Base-by-base conservation (phyloP, 176 grass and related monocot species). In the Microstegium vimineum region DNA sequence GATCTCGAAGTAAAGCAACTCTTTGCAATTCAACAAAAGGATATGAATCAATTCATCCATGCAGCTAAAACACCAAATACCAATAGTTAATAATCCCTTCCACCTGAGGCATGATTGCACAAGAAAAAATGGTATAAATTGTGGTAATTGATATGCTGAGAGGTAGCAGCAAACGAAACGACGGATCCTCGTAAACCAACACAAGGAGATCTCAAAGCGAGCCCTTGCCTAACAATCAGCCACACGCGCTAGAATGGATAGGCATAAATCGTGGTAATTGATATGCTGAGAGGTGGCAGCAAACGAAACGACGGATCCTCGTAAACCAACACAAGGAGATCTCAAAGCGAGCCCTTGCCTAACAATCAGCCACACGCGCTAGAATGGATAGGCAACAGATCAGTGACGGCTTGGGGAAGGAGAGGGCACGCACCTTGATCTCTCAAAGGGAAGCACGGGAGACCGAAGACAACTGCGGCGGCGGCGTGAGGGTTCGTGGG, bases 341-440 rank as follows among this genome's bases (percentile, higher is more conserved):
- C 67, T 11, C 5, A 16, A 70, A 26, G n/a, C 2, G 1, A 46
- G 15, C 40, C 1, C 3, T 70, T 72, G 40, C 0, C 41, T 46
- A 43, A 10, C 25, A 34, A 65, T n/a, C 3, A 65, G 23, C 22
- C 5, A 83, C 0, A 23, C 4, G 22, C 30, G 1, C 15, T 5
- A 4, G 25, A 5, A 45, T 3, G 12, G 27, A 32, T 6, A 60
- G 5, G 22, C 22, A 12, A 22, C 15, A 54, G 79, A 71, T 20
- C 14, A 36, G 0, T 10, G 25, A 25, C 11, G 74, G 41, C 12
- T 33, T 1, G 6, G 16, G 2, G 30, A 10, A 16, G 15, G 47
- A 7, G 56, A 33, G 43, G 22, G 36, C 0, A 66, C 34, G 28
- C 5, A 88, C 86, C 86, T 84, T 74, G 81, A 74, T 74, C 75